These are phyloP conservation scores for Pinus albicaulis DNA, from an alignment of 75 land plant species.

Conservation along the genomic window DNA sequence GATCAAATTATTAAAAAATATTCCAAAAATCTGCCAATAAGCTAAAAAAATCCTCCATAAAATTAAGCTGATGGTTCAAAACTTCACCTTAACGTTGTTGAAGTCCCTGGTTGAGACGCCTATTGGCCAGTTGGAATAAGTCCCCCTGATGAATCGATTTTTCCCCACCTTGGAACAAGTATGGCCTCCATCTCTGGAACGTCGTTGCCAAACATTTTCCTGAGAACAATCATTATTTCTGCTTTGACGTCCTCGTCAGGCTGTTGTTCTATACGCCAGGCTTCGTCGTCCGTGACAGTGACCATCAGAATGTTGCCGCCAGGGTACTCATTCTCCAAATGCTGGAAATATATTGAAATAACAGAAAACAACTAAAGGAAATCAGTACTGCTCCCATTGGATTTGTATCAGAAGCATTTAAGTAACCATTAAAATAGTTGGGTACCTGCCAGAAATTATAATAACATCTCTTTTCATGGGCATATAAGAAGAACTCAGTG, in stretches of 20 bases:
- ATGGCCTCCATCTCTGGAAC: constrained; percentile 54
- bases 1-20: too few relatives aligned
- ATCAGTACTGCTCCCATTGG: constrained; percentile 6
- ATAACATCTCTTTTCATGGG: constrained; percentile 49
- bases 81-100: background rate
- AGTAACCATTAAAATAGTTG: background rate
- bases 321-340: constrained; percentile 49
- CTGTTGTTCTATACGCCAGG: constrained; percentile 64
- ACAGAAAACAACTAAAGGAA: constrained; percentile 19
- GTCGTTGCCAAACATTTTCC: constrained; percentile 54
- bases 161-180: constrained; percentile 57
- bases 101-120: background rate
- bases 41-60: too few relatives aligned
- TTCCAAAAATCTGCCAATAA: too few relatives aligned
- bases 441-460: constrained; percentile 63
- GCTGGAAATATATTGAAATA: constrained; percentile 29
- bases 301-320: constrained; percentile 52
- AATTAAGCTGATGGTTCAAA: too few relatives aligned
- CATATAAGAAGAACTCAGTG: constrained; percentile 55
- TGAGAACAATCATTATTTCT: constrained; percentile 59
- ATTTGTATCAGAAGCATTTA: constrained; percentile 24
- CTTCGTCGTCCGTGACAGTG: constrained; percentile 70
- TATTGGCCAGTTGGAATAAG: constrained; percentile 67
- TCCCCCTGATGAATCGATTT: constrained; percentile 40
- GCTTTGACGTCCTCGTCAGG: constrained; percentile 40